phyloP scores from a whole-genome alignment of 495 filamentous ascomycete species.

The Geoglossum glabrum region DNA sequence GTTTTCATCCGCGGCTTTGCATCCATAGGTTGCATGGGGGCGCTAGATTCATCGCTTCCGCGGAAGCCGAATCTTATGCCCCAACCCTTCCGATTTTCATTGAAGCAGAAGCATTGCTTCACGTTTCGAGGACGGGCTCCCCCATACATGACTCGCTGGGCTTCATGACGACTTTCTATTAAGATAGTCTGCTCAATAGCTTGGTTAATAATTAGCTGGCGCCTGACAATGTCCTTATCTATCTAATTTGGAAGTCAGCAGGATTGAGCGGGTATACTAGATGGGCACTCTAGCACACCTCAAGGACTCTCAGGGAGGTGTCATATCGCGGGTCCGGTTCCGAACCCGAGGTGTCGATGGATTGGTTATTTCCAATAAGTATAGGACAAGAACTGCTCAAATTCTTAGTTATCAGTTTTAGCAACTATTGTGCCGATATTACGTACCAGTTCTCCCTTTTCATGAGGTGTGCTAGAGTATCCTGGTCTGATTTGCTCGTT shows the following conservation, averaged over 20 bases:
- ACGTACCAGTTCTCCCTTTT: constrained; percentile 31
- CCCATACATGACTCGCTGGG: constrained; percentile 47
- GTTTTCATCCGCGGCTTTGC: constrained; percentile 57
- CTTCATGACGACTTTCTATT: constrained; percentile 43
- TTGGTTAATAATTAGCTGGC: constrained; percentile 67
- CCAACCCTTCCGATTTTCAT: constrained; percentile 32
- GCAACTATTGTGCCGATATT: background rate
- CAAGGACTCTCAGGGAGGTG: constrained; percentile 59
- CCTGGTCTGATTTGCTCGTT: constrained; percentile 47
- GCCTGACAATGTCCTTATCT: constrained; percentile 54
- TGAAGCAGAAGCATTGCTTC: constrained; percentile 43
- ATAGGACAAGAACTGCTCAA: constrained; percentile 33
- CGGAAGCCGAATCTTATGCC: constrained; percentile 43
- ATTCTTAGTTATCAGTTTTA: background rate
- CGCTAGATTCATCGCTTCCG: constrained; percentile 28
- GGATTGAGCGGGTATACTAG: background rate
- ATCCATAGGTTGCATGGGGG: constrained; percentile 29
- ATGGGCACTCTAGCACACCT: constrained; percentile 21
- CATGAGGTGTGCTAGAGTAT: constrained; percentile 41
- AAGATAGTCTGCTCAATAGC: constrained; percentile 69
- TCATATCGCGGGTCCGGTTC: constrained; percentile 55
- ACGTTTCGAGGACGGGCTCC: constrained; percentile 45
- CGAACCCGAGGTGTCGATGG: constrained; percentile 39
- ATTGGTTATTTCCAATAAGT: constrained; percentile 38
- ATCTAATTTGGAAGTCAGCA: constrained; percentile 27